These are phyloP conservation scores for Apiospora hydei DNA, from an alignment of 2,329 filamentous ascomycete genomes.

Conservation along the genomic window DNA sequence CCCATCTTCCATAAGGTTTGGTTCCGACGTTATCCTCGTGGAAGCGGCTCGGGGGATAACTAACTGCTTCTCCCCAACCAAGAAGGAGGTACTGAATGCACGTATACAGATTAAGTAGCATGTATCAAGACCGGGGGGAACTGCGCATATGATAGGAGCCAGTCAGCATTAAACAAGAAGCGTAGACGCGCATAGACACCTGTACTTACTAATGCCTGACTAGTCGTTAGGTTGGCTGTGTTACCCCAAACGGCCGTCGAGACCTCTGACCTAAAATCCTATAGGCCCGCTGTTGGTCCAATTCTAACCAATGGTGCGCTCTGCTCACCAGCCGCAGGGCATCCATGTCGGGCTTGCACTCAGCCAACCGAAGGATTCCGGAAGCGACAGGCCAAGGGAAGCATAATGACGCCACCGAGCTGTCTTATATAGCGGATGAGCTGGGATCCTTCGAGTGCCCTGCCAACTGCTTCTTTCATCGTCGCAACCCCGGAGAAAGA, in stretches of 20 bases:
- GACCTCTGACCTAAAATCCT: not conserved
- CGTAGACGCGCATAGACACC: not conserved
- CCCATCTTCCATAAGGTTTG: not conserved
- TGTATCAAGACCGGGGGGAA: not conserved
- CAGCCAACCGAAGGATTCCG: not conserved
- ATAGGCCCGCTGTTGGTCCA: not conserved
- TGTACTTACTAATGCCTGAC: not conserved
- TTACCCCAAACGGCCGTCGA: not conserved
- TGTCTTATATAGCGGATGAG: not conserved
- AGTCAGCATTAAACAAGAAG: not conserved
- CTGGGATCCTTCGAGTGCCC: not conserved
- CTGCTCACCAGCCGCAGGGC: not conserved
- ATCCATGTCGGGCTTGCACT: not conserved
- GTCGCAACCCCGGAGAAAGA: not conserved
- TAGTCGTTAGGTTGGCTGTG: not conserved
- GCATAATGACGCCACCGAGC: not conserved
- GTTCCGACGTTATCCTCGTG: not conserved
- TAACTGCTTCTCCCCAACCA: not conserved
- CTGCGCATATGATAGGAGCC: not conserved
- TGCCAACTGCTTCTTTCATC: not conserved
- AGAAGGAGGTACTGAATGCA: not conserved
- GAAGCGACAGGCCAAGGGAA: not conserved
- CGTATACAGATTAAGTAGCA: not conserved
- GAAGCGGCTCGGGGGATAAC: not conserved
- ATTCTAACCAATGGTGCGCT: not conserved